phyloP scores from a whole-genome alignment of 768 basidiomycete genomes.

The Pholiota molesta region DNA sequence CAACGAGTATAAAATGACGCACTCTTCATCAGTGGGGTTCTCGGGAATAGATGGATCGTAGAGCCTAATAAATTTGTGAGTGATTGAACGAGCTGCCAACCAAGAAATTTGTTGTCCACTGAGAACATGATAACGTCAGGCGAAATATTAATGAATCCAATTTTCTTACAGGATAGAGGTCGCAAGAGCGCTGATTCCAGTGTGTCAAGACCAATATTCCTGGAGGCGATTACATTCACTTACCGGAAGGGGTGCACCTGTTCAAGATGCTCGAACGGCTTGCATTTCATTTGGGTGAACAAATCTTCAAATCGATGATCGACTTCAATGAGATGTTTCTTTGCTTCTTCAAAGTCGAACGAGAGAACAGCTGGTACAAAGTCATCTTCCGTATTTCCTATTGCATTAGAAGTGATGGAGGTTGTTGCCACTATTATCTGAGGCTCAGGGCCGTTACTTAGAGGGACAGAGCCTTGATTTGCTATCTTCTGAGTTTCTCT shows the following conservation, averaged over 20 bases:
- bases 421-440: conserved; percentile 3
- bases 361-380: conserved; percentile 71
- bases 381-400: conserved; percentile 24
- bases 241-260: conserved; percentile 84
- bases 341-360: conserved; percentile 81
- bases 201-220: neutral
- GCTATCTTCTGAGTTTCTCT: conserved; percentile 21
- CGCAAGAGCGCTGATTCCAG: conserved; percentile 56
- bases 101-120: conserved; percentile 86
- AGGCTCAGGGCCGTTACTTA: conserved; percentile 6
- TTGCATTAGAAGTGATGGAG: conserved; percentile 7
- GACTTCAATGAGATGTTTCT: conserved; percentile 62
- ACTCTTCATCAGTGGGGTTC: conserved; percentile 56
- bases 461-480: conserved; percentile 12
- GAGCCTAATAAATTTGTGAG: conserved; percentile 75
- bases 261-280: conserved; percentile 76
- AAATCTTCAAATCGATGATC: conserved; percentile 75
- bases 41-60: conserved; percentile 78
- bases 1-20: conserved; percentile 16
- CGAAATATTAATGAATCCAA: neutral
- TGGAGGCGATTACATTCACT: conserved; percentile 10
- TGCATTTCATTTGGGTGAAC: conserved; percentile 68
- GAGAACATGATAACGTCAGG: neutral
- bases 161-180: conserved; percentile 68
- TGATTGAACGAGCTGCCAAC: conserved; percentile 84